Evolutionary conservation across 768 basidiomycete species (phyloP), one percentile per base, ranked within the genome.

Genomic region (Kwoniella shandongensis): DNA sequence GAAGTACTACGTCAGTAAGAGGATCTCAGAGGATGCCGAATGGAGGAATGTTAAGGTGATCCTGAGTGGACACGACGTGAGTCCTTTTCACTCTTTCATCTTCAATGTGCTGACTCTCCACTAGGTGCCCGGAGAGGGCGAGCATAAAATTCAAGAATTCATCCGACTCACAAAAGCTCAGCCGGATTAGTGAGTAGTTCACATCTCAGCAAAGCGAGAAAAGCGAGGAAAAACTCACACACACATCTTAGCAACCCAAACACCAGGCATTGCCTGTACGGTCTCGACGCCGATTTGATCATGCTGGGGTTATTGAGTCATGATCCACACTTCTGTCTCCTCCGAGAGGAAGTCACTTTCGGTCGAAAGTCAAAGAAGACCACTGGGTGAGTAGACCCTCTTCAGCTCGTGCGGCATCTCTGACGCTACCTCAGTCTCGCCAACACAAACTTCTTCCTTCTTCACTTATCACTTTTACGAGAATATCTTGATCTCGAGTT

Each of bases 91-190:
- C 15, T 2, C 10, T 44, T 15, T 12, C 2, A 15, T 1, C 12
- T 20, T 15, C 1, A 22, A 10, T 32, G 7, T 54, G 29, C 50
- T 63, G 40, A 61, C 13, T 12, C 8, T 23, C 15, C 6, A 22
- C 8, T 47, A 76, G 75, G 73, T 97, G 2, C 96, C 96, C 0
- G 96, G 96, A 65, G 96, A 99, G 78, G 96, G 96, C 58, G 96
- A 99, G 75, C 96, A 99, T 83, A 99, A 99, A 81, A 93, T 99
- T 66, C 97, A 98, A 89, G 96, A 97, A 76, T 99, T 93, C 78
- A 98, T 99, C 74, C 87, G 96, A 36, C 79, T 91, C 59, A 86
- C 88, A 50, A 88, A 93, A 66, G 93, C 96, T 27, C 96, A 98
- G 76, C 89, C 88, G 7, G 87, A 90, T 75, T 93, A 98, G 72